Base-by-base conservation (phyloP, 73 alveolate species). In the Paramecium sonneborni region DNA sequence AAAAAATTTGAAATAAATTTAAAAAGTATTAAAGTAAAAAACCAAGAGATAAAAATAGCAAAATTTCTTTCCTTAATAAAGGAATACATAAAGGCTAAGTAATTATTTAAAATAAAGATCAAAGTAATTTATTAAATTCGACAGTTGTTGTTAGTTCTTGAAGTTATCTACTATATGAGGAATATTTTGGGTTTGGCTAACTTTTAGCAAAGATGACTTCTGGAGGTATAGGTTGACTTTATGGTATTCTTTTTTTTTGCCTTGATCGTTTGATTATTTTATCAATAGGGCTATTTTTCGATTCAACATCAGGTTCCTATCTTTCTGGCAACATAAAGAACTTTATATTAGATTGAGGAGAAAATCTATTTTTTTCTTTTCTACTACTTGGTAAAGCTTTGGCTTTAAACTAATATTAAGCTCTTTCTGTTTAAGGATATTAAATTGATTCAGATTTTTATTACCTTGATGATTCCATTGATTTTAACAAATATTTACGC, bases 301-400 rank as follows among this genome's bases (percentile, higher is more conserved):
- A 15, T 1, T 70, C 5, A 14, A 8, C 18, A 23, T 0, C 24
- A 26, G 11, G 12, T 6, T 57, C 35, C 0, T 26, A 10, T 32
- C 18, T 28, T 70, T 57, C 0, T 10, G 3, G 84, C 44, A 62
- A 12, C 10, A 39, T 28, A 38, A 21, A 39, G 68, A 52, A 52
- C 34, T 52, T 52, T 0, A 7, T 30, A 74, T 6, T 37, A 1
- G 24, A 39, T 74, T 74, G 4, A 18, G 37, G 62, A 74, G 87
- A 39, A 34, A 24, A 28, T n/a, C 58, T 74, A 37, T 11, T 15
- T 39, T 74, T 74, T 35, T 74, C 87, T 74, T 37, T 74, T 10
- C 87, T n/a, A 62, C 87, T 74, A 9, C 67, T 74, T 37, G 87
- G 87, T 21, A 74, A 74, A 2, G 67, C 58, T 74, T 74, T 74